phyloP scores from a whole-genome alignment of 202 grass and related monocot species.

The Cymbopogon flexuosus region DNA sequence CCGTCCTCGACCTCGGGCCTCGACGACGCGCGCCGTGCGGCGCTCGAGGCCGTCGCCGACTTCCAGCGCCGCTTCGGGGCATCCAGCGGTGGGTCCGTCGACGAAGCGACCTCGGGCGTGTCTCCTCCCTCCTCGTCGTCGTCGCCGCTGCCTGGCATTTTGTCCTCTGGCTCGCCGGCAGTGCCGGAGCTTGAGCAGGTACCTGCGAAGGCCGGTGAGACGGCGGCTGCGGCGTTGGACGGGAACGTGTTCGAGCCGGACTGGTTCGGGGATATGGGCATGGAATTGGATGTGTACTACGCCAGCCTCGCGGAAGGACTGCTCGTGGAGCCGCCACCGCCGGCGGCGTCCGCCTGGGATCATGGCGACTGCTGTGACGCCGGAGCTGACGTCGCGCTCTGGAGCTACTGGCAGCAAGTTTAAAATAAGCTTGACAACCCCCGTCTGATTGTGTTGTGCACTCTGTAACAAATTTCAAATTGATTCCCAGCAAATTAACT shows the following conservation, averaged over 20 bases:
- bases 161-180: neutral
- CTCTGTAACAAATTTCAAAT: constrained; percentile 19
- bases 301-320: constrained; percentile 35
- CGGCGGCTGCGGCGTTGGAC: neutral
- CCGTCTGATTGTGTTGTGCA: neutral
- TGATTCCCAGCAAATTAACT: neutral
- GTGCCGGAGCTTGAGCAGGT: neutral
- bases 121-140: neutral
- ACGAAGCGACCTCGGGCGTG: neutral
- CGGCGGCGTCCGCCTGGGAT: constrained; percentile 4
- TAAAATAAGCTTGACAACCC: neutral
- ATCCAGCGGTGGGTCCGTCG: neutral
- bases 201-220: neutral
- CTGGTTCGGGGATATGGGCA: constrained; percentile 29
- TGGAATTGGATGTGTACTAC: constrained; percentile 30
- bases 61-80: constrained; percentile 32
- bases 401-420: constrained; percentile 39
- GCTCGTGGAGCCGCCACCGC: constrained; percentile 29
- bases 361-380: constrained; percentile 7
- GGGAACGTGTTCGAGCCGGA: neutral
- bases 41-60: constrained; percentile 36
- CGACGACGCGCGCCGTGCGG: constrained; percentile 38
- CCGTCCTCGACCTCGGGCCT: constrained; percentile 20
- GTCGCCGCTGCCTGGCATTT: neutral
- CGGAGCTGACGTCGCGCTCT: constrained; percentile 34